Evolutionary conservation across 441 rosid genomes (phyloP).

Genomic region (Euphorbia schlechtendalii): DNA sequence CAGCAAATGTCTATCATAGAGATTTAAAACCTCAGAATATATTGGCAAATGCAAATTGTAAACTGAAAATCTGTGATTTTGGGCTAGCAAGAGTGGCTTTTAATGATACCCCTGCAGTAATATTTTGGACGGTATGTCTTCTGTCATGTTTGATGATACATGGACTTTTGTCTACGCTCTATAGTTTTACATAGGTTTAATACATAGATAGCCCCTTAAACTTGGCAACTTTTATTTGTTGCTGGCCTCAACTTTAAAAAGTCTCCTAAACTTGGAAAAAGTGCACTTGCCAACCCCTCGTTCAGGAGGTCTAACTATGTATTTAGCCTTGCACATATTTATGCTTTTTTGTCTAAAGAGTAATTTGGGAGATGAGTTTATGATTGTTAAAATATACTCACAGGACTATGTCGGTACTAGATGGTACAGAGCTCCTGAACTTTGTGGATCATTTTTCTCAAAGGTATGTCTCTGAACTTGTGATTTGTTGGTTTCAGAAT

Average conservation of each 20-base stretch:
- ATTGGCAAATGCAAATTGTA: conserved; percentile 97
- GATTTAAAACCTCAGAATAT: conserved; percentile 98
- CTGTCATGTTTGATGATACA: conserved; percentile 8
- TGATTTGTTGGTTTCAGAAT: conserved; percentile 1
- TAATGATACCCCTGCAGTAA: conserved; percentile 74
- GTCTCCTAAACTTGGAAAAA: too few relatives aligned
- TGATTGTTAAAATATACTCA: conserved; percentile 14
- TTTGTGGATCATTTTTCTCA: conserved; percentile 94
- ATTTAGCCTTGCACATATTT: neutral
- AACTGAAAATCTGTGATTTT: conserved; percentile 95
- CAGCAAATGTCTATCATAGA: conserved; percentile 95
- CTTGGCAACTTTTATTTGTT: too few relatives aligned
- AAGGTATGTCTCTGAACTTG: conserved; percentile 40
- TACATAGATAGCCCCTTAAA: too few relatives aligned
- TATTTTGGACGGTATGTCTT: conserved; percentile 81
- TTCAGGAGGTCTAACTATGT: too few relatives aligned
- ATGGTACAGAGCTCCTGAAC: too few relatives aligned
- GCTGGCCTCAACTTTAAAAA: too few relatives aligned
- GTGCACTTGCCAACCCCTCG: too few relatives aligned
- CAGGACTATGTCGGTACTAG: conserved; percentile 93
- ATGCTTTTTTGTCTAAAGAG: neutral
- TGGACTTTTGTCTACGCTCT: neutral
- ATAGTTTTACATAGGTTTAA: too few relatives aligned
- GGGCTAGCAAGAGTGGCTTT: conserved; percentile 94
- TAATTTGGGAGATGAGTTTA: conserved; percentile 8